A percentile compares a stretch with the other conserved stretches of the same genome.
Evolutionary conservation across 768 basidiomycete species (phyloP).

Genomic region (Boletus fagicola): DNA sequence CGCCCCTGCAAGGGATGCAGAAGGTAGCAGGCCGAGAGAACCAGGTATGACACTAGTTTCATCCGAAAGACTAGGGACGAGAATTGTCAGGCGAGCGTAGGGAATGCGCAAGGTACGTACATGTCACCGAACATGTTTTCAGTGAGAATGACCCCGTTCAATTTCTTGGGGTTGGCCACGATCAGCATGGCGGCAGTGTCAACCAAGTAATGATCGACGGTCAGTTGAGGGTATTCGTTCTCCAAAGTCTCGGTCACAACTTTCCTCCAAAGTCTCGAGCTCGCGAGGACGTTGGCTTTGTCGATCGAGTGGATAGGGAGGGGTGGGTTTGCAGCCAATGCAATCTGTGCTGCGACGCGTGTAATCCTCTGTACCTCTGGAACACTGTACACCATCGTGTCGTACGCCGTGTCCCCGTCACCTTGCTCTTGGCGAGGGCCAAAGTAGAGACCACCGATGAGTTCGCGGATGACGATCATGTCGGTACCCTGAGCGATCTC

Average conservation of each 20-base stretch:
- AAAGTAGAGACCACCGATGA: conserved; percentile 96
- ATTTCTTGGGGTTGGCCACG: conserved; percentile 81
- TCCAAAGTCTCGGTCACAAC: conserved; percentile 83
- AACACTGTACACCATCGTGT: conserved; percentile 91
- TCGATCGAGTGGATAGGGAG: conserved; percentile 90
- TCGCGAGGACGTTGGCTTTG: conserved; percentile 98
- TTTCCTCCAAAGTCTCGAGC: conserved; percentile 90
- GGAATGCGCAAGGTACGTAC: conserved; percentile 47
- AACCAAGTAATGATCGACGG: conserved; percentile 87
- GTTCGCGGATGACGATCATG: conserved; percentile 92
- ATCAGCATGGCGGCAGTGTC: conserved; percentile 97
- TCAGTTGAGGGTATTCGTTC: conserved; percentile 85
- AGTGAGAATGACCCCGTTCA: conserved; percentile 94
- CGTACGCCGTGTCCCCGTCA: conserved; percentile 74
- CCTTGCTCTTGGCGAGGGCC: conserved; percentile 88
- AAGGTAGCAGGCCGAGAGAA: conserved; percentile 92
- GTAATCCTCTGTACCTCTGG: conserved; percentile 92
- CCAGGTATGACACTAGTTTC: conserved; percentile 97
- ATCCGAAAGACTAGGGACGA: conserved; percentile 75
- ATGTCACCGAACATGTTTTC: conserved; percentile 98
- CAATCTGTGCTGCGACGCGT: conserved; percentile 92
- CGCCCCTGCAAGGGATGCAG: conserved; percentile 92
- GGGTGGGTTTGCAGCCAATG: conserved; percentile 77
- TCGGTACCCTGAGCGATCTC: conserved; percentile 80
- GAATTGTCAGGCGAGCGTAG: conserved; percentile 1